These are phyloP conservation scores for Zopfochytrium polystomum DNA, from an alignment of 371 early-diverging fungal genomes.

Conservation along the genomic window DNA sequence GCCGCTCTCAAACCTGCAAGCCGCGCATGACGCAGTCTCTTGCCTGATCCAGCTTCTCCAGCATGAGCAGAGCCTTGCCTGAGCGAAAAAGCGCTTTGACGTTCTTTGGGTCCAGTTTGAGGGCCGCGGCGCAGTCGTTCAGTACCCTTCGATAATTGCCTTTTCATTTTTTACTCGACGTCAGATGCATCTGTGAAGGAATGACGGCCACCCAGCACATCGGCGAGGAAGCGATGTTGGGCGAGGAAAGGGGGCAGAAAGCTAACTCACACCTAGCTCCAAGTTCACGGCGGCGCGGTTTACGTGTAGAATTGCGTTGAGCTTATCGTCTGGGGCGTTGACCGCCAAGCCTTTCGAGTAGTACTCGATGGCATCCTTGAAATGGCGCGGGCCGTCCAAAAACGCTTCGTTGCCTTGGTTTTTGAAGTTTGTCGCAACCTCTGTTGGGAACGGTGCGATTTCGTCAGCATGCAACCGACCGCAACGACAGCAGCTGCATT, in stretches of 20 bases:
- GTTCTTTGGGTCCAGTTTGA: slow-evolving; percentile 73
- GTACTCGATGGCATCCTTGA: slow-evolving; percentile 74
- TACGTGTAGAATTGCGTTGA: slow-evolving; percentile 73
- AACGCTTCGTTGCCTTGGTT: slow-evolving; percentile 93
- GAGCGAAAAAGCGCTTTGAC: slow-evolving; percentile 92
- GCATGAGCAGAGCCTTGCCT: slow-evolving; percentile 69
- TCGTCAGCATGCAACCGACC: not conserved
- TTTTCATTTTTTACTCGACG: slow-evolving; percentile 13
- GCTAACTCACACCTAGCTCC: slow-evolving; percentile 63
- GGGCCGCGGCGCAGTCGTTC: slow-evolving; percentile 83
- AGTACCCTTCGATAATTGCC: slow-evolving; percentile 82
- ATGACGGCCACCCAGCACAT: too few species aligned
- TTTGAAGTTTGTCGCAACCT: slow-evolving; percentile 91
- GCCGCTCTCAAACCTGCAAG: too few species aligned
- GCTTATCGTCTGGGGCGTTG: slow-evolving; percentile 64
- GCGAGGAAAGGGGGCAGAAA: not conserved
- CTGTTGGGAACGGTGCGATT: slow-evolving; percentile 40
- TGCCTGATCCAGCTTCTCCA: slow-evolving; percentile 82
- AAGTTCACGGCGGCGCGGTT: slow-evolving; percentile 94
- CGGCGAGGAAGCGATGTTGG: too few species aligned
- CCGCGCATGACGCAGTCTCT: slow-evolving; percentile 78
- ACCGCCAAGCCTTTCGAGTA: slow-evolving; percentile 86
- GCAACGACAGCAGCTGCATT: too few species aligned
- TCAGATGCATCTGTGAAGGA: not conserved
- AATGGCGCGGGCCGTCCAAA: slow-evolving; percentile 62